Evolutionary conservation across 371 early-diverging fungal species (phyloP).

Genomic region (Syncephalis fuscata): DNA sequence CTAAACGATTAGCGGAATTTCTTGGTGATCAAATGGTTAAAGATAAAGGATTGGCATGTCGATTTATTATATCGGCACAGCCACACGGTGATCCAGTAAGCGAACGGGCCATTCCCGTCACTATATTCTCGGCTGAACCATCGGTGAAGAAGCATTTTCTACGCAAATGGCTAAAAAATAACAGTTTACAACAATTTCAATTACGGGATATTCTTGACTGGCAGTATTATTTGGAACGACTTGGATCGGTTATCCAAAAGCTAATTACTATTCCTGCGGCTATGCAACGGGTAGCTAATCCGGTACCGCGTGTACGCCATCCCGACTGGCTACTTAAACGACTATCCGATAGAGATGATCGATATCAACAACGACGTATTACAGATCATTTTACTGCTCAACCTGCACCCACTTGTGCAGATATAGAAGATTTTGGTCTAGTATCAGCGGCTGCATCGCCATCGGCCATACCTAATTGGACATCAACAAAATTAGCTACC

Average conservation of each 20-base stretch:
- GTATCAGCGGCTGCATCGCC: neutral
- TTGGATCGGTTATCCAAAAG: conserved; percentile 92
- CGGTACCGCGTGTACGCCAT: conserved; percentile 79
- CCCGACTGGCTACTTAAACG: conserved; percentile 91
- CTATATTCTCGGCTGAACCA: conserved; percentile 83
- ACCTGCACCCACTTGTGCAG: conserved; percentile 15
- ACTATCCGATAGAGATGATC: conserved; percentile 49
- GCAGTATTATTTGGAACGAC: conserved; percentile 96
- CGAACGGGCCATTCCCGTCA: conserved; percentile 93
- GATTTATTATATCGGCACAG: conserved; percentile 85
- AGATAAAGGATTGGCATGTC: conserved; percentile 93
- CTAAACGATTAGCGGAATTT: conserved; percentile 93
- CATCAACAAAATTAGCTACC: neutral
- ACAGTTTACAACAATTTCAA: conserved; percentile 45
- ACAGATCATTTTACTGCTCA: conserved; percentile 56
- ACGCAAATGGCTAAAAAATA: conserved; percentile 87
- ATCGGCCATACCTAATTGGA: neutral
- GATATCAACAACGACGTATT: conserved; percentile 69
- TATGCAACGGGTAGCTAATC: conserved; percentile 90
- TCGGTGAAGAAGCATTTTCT: conserved; percentile 69
- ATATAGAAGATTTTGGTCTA: conserved; percentile 39
- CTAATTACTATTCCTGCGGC: conserved; percentile 98
- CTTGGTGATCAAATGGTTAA: conserved; percentile 96
- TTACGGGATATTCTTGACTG: conserved; percentile 95
- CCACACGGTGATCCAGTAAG: conserved; percentile 85